These are phyloP conservation scores for Parathielavia appendiculata DNA, from an alignment of 495 filamentous ascomycete species.

Conservation along the genomic window DNA sequence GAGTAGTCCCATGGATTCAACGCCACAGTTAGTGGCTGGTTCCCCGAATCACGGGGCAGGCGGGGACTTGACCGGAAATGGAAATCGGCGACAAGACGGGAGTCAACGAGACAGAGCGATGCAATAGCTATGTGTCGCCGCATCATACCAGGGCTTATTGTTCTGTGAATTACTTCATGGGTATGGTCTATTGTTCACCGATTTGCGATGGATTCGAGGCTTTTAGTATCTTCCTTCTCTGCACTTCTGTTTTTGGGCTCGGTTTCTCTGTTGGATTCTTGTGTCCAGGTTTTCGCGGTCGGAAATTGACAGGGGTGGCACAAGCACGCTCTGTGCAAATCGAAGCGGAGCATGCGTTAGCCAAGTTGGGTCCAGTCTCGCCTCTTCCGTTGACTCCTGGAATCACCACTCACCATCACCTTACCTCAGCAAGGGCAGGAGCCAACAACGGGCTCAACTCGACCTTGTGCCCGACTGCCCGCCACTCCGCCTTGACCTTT, in stretches of 20 bases:
- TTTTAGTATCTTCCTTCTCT: neutral
- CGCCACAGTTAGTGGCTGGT: conserved; percentile 4
- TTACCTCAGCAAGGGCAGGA: conserved; percentile 11
- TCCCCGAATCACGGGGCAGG: neutral
- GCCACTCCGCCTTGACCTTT: neutral
- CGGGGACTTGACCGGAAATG: conserved; percentile 9
- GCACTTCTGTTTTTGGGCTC: neutral
- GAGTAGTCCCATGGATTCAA: too few relatives aligned
- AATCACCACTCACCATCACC: conserved; percentile 9
- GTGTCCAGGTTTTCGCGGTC: neutral
- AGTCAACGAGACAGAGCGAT: too few relatives aligned
- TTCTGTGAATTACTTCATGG: neutral
- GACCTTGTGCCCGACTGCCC: neutral
- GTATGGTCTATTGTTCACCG: neutral
- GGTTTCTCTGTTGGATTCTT: neutral
- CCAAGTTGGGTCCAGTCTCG: conserved; percentile 11
- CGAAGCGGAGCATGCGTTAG: neutral
- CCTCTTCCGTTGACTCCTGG: conserved; percentile 13
- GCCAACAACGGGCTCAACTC: conserved; percentile 6
- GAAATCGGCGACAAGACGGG: neutral
- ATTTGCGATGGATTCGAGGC: too few relatives aligned
- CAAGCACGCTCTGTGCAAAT: conserved; percentile 3
- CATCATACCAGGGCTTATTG: neutral
- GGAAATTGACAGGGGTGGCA: neutral
- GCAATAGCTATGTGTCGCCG: too few relatives aligned